Evolutionary conservation across 257 asterid species (phyloP), one percentile per base, ranked within the genome.

Genomic region (Fraxinus pennsylvanica): DNA sequence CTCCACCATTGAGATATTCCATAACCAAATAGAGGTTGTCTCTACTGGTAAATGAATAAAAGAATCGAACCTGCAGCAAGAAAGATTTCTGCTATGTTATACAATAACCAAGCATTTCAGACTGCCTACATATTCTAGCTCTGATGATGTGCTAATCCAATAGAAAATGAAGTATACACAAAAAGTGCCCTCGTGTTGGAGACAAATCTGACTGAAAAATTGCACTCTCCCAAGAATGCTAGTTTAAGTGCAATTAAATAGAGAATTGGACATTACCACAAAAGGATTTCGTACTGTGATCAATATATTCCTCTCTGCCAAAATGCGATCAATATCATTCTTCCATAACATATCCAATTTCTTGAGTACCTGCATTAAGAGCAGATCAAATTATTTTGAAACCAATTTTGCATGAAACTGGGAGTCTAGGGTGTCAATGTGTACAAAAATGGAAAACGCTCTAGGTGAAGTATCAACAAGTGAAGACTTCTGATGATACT

Each of bases 1-100:
- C 99, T 77, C 99, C 99, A 70, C 99, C 99, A 63, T 89, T 94
- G 82, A 94, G 95, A 89, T 92, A 94, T 81, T 94, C 99, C 99
- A 94, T 94, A 76, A 94, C 99, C 91, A 94, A 86, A 86, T 94
- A 94, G 74, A 94, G 96, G 84, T 93, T 89, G 79, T 90, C 99
- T 78, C 76, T 88, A 84, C 98, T 92, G 80, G 96, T 94, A 83
- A 94, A 94, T 65, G 99, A 94, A 88, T 94, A 94, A 84, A 92
- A 94, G 76, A 94, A 94, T 9, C 96, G 96, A 80, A 94, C 98
- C 99, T 94, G 92, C 76, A 81, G 78, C 63, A 86, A 82, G 75
- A 74, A 73, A 71, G 47, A 71, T 39, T 43, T 78, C 71, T 74
- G 68, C 36, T 77, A 69, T 38, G 75, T 74, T 71, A 78, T 67